phyloP scores from a whole-genome alignment of 495 filamentous ascomycete species.

The Coniosporium apollinis region DNA sequence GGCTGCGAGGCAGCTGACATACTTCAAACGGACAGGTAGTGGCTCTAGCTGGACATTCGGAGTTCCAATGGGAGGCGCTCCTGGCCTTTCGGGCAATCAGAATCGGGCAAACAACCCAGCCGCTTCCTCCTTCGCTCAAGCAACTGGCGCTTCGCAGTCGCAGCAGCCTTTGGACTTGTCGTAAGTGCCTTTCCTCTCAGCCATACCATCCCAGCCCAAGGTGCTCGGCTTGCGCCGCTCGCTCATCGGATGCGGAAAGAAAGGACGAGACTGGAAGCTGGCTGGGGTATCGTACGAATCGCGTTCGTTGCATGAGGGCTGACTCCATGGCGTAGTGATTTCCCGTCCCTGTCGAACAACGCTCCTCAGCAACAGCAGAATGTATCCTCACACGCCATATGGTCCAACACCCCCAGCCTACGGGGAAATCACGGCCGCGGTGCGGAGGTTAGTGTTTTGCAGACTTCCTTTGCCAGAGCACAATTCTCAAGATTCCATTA shows the following conservation, averaged over 20 bases:
- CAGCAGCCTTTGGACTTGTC: not conserved
- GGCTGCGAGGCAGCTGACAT: conserved; percentile 1
- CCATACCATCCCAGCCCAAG: no score
- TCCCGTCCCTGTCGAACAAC: not conserved
- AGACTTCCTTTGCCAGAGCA: no score
- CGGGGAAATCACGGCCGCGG: no score
- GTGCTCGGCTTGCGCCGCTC: no score
- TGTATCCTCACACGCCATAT: not conserved
- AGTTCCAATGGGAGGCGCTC: conserved; percentile 1
- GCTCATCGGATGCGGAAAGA: no score
- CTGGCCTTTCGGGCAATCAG: not conserved
- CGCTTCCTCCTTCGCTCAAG: conserved; percentile 1
- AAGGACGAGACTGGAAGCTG: no score
- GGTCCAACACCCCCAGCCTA: not conserved
- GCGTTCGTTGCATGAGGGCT: no score
- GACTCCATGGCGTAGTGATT: not conserved
- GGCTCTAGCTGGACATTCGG: conserved; percentile 62
- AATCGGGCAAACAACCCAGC: conserved; percentile 1
- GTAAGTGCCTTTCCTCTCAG: no score
- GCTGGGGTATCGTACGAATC: no score
- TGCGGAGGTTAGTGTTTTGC: no score
- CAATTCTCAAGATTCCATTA: no score
- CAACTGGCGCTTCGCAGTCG: not conserved
- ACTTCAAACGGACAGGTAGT: conserved; percentile 35
- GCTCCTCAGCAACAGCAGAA: not conserved